Evolutionary conservation across 176 grass and related monocot species (phyloP), one percentile per base, ranked within the genome.

Genomic region (Carex myosuroides): DNA sequence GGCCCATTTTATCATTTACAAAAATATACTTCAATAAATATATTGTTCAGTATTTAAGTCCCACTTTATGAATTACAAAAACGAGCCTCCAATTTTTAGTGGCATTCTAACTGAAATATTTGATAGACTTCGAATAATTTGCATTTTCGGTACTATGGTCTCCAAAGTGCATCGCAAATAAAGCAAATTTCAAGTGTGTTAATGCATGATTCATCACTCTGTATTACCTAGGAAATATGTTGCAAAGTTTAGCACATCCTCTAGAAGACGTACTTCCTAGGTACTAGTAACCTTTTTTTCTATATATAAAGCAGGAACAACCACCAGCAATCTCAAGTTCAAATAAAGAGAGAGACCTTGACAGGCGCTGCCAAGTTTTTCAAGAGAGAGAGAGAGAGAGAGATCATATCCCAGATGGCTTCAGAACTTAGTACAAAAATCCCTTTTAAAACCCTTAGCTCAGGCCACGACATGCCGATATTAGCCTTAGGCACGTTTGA

Each of bases 401-500:
- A 64, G 12, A 68, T 68, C 64, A 69, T 12, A 69, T 70, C 18
- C 9, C 0, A 21, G 13, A 75, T 75, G 71, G 46, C 20, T 20
- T 75, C 71, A 24, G 22, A 54, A 53, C 4, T 4, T 9, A 7
- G 46, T 20, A 75, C 71, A 21, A 54, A 16, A 30, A 75, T 75
- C 20, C 88, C 90, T 48, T 81, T 64, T 79, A 81, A 81, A 20
- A 80, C 61, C 41, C 90, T 92, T 16, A 66, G 6, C 42, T 87
- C 57, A 0, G 82, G 88, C 55, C 24, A 66, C 67, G 82, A 72
- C 35, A 90, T 94, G 64, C 90, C 92, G 37, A 32, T 60, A 4
- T 22, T 92, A 44, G 88, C 80, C 42, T 80, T 92, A 82, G 92
- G 92, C 73, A 92, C 88, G 58, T 72, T 87, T 12, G 37, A 18